phyloP scores from a whole-genome alignment of 768 basidiomycete genomes.

The Hemileccinum rubropunctum region DNA sequence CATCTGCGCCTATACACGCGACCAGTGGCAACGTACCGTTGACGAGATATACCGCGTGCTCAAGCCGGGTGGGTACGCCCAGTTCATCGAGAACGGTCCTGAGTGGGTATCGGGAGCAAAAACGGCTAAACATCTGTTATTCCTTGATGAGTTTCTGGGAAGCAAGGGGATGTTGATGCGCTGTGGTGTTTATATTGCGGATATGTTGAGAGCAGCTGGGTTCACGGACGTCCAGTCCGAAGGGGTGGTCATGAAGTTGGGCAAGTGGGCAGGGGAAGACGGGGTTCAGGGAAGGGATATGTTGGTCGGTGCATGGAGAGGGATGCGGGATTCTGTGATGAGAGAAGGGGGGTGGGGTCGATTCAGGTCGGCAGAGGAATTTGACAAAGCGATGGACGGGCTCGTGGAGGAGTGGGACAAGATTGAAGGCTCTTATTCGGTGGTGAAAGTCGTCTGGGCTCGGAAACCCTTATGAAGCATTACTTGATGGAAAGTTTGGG shows the following conservation, averaged over 20 bases:
- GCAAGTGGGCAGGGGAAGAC: conserved; percentile 25
- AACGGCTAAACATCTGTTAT: conserved; percentile 7
- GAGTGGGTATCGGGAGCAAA: conserved; percentile 15
- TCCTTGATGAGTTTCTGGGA: conserved; percentile 11
- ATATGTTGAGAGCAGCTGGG: conserved; percentile 18
- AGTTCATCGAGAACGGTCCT: conserved; percentile 28
- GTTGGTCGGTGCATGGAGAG: conserved; percentile 20
- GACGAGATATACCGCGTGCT: conserved; percentile 32
- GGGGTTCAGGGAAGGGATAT: conserved; percentile 17
- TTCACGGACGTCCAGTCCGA: conserved; percentile 20
- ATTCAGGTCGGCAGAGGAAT: conserved; percentile 18
- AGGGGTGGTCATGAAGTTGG: conserved; percentile 16
- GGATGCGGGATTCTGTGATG: conserved; percentile 22
- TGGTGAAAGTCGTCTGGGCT: conserved; percentile 7
- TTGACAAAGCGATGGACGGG: conserved; percentile 15
- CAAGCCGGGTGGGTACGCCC: conserved; percentile 31
- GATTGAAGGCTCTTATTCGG: conserved; percentile 11
- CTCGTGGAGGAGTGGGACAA: conserved; percentile 27
- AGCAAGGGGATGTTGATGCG: conserved; percentile 8
- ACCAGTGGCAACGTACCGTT: conserved; percentile 27
- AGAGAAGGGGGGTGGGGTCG: conserved; percentile 13
- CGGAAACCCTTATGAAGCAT: conserved; percentile 12
- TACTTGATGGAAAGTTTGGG: neutral
- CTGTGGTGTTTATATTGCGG: conserved; percentile 12
- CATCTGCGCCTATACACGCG: conserved; percentile 24